These are phyloP conservation scores for Plasmodium knowlesi DNA, from an alignment of 169 alveolate species.

Conservation along the genomic window DNA sequence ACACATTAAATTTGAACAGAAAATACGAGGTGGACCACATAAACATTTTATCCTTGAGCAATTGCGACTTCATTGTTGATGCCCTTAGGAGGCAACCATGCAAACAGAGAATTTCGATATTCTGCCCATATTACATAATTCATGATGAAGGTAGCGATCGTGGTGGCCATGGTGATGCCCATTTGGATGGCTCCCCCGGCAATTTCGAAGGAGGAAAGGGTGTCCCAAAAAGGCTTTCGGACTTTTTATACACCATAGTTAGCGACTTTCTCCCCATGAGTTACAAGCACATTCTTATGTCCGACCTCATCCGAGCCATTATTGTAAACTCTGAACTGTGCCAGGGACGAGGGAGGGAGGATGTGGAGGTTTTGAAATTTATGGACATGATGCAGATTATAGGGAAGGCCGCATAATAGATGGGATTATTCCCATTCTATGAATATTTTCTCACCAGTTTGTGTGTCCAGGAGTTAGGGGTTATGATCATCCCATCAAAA, in stretches of 20 bases:
- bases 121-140: constrained; percentile 54
- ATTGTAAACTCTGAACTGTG: constrained; percentile 61
- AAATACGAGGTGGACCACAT: constrained; percentile 41
- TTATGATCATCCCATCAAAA: not conserved
- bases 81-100: not conserved
- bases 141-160: not conserved
- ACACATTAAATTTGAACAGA: constrained; percentile 23
- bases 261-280: constrained; percentile 59
- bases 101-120: constrained; percentile 41
- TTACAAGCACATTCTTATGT: constrained; percentile 29
- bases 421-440: not conserved
- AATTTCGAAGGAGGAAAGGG: not conserved
- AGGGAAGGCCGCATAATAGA: constrained; percentile 5
- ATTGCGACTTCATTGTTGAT: constrained; percentile 8
- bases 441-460: not conserved
- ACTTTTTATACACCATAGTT: constrained; percentile 19
- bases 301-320: constrained; percentile 55
- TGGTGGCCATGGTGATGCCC: not conserved
- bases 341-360: not conserved
- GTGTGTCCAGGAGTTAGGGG: not conserved
- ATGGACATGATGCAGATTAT: constrained; percentile 66
- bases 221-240: not conserved
- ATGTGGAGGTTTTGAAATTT: constrained; percentile 29
- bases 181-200: not conserved
- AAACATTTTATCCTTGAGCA: constrained; percentile 47